Evolutionary conservation across 2,329 filamentous ascomycete genomes (phyloP), one percentile per base, ranked within the genome.

Genomic region (Verruconis gallopava): DNA sequence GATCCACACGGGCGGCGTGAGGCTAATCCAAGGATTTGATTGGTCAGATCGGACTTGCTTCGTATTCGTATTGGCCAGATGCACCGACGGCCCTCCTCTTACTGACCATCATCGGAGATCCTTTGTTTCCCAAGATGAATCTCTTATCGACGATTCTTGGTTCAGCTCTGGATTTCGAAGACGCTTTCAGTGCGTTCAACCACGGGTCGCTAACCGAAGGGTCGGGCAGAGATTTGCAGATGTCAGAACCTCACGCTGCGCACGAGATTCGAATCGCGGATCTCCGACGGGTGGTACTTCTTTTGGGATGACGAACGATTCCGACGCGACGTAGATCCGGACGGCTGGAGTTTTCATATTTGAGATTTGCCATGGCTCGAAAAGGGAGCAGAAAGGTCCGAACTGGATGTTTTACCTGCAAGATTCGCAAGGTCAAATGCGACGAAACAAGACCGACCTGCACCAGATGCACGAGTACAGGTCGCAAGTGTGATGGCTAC

Each of bases 371-470:
- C 25, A 30, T 30, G 25, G 9, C 25, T 9, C 25, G 25, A n/a
- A 30, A 30, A 30, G 25, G 25, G n/a, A n/a, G n/a, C n/a, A 9
- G 25, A 9, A 30, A 30, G 25, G 37, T 38, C 14, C 13, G 19
- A 17, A 40, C 38, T 5, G 38, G 38, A 5, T 42, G 40, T 21
- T 18, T 20, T 9, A 42, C 40, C 11, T 42, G 40, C 34, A 18
- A 25, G 15, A n/a, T 21, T 11, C 40, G 40, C 13, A 38, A 39
- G 32, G 32, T 42, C 33, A 42, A 42, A 38, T 42, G 40, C 21
- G 40, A 42, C 34, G 40, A 42, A 22, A 18, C n/a, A n/a, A 37
- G 25, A 22, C 40, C 40, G 11, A 4, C 15, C 11, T 42, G 40
- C 19, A 9, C 9, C 14, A 32, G 32, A 19, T 42, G 40, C 33